These are phyloP conservation scores for Rhodotorula sp. DNA, from an alignment of 1,284 basidiomycete genomes.

Conservation along the genomic window DNA sequence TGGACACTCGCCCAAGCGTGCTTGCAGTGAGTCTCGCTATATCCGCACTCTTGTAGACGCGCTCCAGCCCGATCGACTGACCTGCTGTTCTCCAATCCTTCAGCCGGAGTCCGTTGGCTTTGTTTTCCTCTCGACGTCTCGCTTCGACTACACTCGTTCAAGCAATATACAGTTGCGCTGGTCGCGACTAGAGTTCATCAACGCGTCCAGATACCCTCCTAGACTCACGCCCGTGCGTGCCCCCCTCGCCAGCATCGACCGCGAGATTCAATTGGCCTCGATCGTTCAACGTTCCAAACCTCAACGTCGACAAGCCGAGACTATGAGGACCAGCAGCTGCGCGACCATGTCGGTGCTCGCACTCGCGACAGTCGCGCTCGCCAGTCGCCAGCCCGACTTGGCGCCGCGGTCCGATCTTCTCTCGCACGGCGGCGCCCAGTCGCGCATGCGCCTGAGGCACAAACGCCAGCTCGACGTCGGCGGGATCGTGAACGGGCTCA, in stretches of 20 bases:
- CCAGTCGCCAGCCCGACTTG: neutral
- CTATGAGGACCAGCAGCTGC: neutral
- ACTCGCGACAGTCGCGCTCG: neutral
- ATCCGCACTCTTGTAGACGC: too few relatives aligned
- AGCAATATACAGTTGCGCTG: neutral
- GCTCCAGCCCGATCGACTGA: neutral
- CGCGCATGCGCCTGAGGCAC: neutral
- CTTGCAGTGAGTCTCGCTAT: too few relatives aligned
- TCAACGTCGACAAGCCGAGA: neutral
- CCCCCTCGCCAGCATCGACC: neutral
- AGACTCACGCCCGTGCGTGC: neutral
- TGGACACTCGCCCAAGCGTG: too few relatives aligned
- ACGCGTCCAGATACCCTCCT: neutral
- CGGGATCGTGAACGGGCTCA: neutral
- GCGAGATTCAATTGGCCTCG: neutral
- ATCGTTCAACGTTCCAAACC: neutral
- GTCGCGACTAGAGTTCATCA: neutral
- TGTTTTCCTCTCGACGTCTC: neutral
- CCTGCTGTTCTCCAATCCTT: neutral
- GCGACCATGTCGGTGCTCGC: neutral
- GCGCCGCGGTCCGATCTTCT: neutral
- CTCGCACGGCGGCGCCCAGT: neutral
- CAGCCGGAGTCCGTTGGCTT: neutral
- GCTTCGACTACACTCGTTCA: neutral
- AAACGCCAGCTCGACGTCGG: slow-evolving; percentile 4